Evolutionary conservation across 2,329 filamentous ascomycete species (phyloP).

Genomic region (Ophiocordyceps camponoti-leonardi): DNA sequence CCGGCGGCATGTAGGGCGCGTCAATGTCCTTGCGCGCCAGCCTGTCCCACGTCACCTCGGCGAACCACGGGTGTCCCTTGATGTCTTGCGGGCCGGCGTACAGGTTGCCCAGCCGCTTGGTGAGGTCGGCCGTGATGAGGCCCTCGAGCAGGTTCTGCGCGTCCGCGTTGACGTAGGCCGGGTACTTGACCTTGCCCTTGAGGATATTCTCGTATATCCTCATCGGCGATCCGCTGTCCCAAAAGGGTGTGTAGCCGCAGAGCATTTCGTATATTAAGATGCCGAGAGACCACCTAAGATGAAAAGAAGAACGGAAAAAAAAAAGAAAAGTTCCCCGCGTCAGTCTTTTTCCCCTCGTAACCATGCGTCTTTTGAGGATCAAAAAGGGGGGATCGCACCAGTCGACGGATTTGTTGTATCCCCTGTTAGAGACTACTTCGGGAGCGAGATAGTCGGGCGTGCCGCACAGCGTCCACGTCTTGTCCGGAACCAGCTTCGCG

Average conservation of each 20-base stretch:
- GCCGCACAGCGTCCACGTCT: constrained; percentile 96
- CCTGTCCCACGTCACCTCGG: constrained; percentile 94
- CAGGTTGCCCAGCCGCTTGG: constrained; percentile 86
- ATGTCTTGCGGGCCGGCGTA: constrained; percentile 84
- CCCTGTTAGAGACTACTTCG: constrained; percentile 97
- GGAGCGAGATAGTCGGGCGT: constrained; percentile 95
- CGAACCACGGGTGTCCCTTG: constrained; percentile 91
- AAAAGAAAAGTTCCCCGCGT: neutral
- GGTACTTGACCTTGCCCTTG: constrained; percentile 90
- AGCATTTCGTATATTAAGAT: constrained; percentile 99
- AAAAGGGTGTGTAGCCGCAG: constrained; percentile 96
- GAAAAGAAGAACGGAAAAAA: no score
- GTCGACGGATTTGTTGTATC: constrained; percentile 98
- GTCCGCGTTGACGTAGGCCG: constrained; percentile 85
- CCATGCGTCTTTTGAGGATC: no score
- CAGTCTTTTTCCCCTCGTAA: constrained; percentile 28
- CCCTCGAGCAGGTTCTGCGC: constrained; percentile 84
- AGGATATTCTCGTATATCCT: constrained; percentile 99
- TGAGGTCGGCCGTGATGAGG: constrained; percentile 86
- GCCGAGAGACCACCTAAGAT: constrained; percentile 98
- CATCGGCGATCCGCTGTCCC: constrained; percentile 94
- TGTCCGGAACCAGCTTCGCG: constrained; percentile 94
- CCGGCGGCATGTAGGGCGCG: constrained; percentile 90
- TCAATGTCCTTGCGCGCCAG: constrained; percentile 93
- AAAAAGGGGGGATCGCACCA: constrained; percentile 46